Conservation (phyloP, 225 moss, liverwort and hornwort genomes). For the Climacium dendroides region DNA sequence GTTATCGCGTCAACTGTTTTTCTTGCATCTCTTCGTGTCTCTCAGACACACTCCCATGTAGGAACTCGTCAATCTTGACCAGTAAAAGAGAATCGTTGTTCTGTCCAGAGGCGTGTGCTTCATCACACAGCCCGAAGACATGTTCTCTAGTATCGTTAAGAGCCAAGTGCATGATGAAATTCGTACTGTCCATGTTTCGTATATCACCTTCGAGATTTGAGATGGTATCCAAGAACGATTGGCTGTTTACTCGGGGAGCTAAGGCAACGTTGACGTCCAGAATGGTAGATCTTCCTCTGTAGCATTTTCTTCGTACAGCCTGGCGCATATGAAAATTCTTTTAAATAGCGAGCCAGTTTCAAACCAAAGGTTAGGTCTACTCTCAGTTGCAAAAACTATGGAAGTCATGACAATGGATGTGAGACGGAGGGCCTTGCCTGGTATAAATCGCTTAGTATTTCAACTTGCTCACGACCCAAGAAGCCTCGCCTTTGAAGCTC, state of each 20-base stretch:
- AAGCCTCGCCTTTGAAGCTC: slow-evolving; percentile 35
- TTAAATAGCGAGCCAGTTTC: background rate
- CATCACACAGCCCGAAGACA: background rate
- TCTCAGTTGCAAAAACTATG: background rate
- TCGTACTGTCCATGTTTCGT: background rate
- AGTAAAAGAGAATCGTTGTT: slow-evolving; percentile 1
- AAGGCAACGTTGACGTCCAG: background rate
- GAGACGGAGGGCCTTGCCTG: slow-evolving; percentile 29
- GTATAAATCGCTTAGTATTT: slow-evolving; percentile 33
- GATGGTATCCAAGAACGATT: background rate
- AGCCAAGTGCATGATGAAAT: slow-evolving; percentile 19
- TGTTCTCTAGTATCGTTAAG: background rate
- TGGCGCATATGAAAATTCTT: background rate
- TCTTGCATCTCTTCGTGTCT: background rate
- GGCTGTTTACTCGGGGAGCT: background rate
- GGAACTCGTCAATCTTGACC: slow-evolving; percentile 38
- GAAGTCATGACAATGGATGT: background rate
- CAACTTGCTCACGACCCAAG: slow-evolving; percentile 38
- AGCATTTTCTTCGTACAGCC: slow-evolving; percentile 28
- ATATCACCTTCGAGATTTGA: background rate
- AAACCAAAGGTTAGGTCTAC: background rate
- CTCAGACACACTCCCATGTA: slow-evolving; percentile 15
- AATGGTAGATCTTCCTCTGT: slow-evolving; percentile 7
- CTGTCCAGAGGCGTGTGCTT: background rate
- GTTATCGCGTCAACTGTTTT: background rate